Evolutionary conservation across 345 rosid species (phyloP), one percentile per base, ranked within the genome.

Genomic region (Lumnitzera racemosa): DNA sequence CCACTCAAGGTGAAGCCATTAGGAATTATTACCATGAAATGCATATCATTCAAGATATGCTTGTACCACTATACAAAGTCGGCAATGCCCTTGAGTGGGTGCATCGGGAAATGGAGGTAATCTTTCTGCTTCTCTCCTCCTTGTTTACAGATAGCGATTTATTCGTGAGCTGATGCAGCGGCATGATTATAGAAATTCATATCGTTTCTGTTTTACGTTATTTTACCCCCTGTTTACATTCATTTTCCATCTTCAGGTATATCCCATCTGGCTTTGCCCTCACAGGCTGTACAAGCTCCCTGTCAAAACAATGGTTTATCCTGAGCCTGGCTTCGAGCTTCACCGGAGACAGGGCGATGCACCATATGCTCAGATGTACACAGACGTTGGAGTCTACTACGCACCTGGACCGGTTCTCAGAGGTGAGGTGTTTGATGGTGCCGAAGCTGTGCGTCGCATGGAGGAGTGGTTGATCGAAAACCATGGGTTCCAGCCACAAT

Each of bases 11-110:
- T 57, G 99, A 95, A 81, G 91, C 96, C 57, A 84, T 95, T 61
- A 81, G 99, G 59, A 88, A 95, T 85, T 95, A 86, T 67, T 90
- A 95, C 83, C 99, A 95, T 71, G 96, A 95, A 59, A 90, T 69
- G 79, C 99, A 95, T 71, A 96, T 95, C 72, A 95, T 95, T 63
- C 99, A 95, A 69, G 99, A 95, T 70, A 83, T 95, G 99, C 98
- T 90, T 70, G 90, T 95, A 66, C 99, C 99, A 31, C 91, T 90
- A 49, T 88, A 95, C 82, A 95, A 88, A 66, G 99, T 95, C 3
- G 98, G 91, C 0, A 96, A 90, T 77, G 99, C 96, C 50, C 83
- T 95, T 0, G 96, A 90, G 55, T 95, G 95, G 95, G 96, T 82
- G 24, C 78, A 95, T 80, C 74, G 67, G 11, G 99, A 95, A 77